phyloP scores from a whole-genome alignment of 257 asterid genomes.

The Avicennia marina region DNA sequence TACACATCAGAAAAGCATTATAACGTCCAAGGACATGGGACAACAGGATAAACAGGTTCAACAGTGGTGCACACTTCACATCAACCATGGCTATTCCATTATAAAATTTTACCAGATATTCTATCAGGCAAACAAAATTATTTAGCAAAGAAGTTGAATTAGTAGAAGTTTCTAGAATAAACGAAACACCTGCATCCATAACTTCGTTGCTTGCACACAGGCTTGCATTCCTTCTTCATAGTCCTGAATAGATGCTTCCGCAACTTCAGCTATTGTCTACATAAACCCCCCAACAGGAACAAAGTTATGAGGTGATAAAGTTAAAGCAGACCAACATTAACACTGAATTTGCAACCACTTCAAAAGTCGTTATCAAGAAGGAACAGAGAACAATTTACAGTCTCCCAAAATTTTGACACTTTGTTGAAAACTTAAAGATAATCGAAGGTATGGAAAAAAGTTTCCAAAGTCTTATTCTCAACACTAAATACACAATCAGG shows the following conservation, averaged over 20 bases:
- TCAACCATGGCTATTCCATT: too few species aligned
- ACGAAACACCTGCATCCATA: constrained; percentile 84
- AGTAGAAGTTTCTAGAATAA: neutral
- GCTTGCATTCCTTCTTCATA: constrained; percentile 89
- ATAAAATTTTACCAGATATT: too few species aligned
- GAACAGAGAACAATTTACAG: neutral
- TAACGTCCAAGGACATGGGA: too few species aligned
- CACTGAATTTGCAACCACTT: constrained; percentile 5
- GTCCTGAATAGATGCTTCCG: constrained; percentile 71
- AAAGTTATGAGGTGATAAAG: neutral
- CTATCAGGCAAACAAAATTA: neutral
- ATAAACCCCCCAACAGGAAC: neutral
- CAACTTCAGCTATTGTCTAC: constrained; percentile 77
- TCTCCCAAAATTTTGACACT: neutral
- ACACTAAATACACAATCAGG: neutral
- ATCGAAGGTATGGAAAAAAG: neutral
- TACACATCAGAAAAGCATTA: too few species aligned
- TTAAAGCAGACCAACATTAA: too few species aligned
- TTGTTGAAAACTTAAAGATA: too few species aligned
- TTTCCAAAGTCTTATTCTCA: too few species aligned
- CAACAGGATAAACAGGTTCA: neutral
- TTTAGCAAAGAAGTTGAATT: neutral
- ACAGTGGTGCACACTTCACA: too few species aligned
- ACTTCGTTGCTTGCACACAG: constrained; percentile 64
- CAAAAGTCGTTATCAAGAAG: neutral